Evolutionary conservation across 371 early-diverging fungal species (phyloP).

Genomic region (Syncephalis plumigaleata): DNA sequence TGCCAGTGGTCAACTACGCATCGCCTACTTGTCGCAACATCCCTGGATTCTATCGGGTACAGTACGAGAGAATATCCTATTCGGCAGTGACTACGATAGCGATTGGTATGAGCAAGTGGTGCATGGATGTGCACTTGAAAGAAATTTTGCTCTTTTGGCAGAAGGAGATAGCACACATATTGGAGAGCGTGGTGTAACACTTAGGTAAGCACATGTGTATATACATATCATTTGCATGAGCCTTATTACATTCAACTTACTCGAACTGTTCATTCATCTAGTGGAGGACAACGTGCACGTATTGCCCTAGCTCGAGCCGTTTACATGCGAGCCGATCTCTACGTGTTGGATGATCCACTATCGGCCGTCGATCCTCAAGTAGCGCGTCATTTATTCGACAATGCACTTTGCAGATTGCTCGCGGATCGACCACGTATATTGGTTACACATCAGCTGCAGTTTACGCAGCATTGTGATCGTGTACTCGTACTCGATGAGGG

Average conservation of each 20-base stretch:
- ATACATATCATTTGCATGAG: no score
- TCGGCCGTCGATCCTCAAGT: slow-evolving; percentile 90
- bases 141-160: slow-evolving; percentile 60
- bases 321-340: slow-evolving; percentile 68
- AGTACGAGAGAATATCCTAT: slow-evolving; percentile 82
- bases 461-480: slow-evolving; percentile 38
- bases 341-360: slow-evolving; percentile 26
- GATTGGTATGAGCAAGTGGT: slow-evolving; percentile 36
- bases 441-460: slow-evolving; percentile 83
- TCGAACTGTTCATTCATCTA: slow-evolving; percentile 21
- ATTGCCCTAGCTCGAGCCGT: slow-evolving; percentile 55
- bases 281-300: slow-evolving; percentile 71
- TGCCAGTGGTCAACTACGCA: slow-evolving; percentile 49
- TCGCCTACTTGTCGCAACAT: slow-evolving; percentile 79
- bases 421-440: slow-evolving; percentile 66
- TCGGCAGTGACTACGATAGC: slow-evolving; percentile 66
- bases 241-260: no score
- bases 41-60: slow-evolving; percentile 92
- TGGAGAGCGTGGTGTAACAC: slow-evolving; percentile 81
- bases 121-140: slow-evolving; percentile 35
- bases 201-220: slow-evolving; percentile 7
- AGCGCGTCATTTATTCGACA: slow-evolving; percentile 64
- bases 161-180: slow-evolving; percentile 85
- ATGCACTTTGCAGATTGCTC: slow-evolving; percentile 64
- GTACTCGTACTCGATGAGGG: slow-evolving; percentile 66